These are phyloP conservation scores for Hordeum vulgare DNA, from an alignment of 176 grass and related monocot species.

Conservation along the genomic window MorexV3_pseudomolecules_assembly NC_058522.1:514084989-514085488, in stretches of 20 bases:
- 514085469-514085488: not conserved
- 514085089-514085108: not conserved
- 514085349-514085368: not conserved
- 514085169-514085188: conserved; percentile 34
- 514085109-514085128: not conserved
- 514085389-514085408: not conserved
- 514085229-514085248: conserved; percentile 95
- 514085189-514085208: conserved; percentile 84
- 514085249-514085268: conserved; percentile 81
- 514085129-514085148: not conserved
- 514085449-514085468: not conserved
- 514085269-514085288: conserved; percentile 89
- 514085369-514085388: not conserved
- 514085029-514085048: conserved; percentile 64
- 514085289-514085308: conserved; percentile 70
- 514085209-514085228: conserved; percentile 96
- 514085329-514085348: not conserved
- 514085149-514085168: not conserved
- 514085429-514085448: not conserved
- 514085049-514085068: not conserved
- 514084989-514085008: conserved; percentile 94
- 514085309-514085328: conserved; percentile 54
- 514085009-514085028: conserved; percentile 72
- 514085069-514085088: not conserved
- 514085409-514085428: not conserved